Percentiles rank a stretch among this genome's conserved stretches.
phyloP scores from a whole-genome alignment of 192 early-diverging fungal species.

The Coemansia sp. region DNA sequence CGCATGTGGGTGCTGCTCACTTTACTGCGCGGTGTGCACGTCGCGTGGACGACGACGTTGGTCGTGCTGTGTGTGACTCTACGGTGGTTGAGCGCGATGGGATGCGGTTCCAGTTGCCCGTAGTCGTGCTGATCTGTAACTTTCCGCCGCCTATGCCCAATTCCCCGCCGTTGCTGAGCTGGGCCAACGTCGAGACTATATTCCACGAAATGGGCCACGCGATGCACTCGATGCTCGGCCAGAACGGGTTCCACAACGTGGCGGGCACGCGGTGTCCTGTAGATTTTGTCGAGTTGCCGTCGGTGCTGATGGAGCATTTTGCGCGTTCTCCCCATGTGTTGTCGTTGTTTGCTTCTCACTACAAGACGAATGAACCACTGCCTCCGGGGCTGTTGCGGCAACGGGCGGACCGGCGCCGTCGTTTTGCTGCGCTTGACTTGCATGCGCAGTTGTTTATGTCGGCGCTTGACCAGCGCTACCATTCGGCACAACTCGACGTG shows the following conservation, averaged over 20 bases:
- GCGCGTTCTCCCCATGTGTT: slow-evolving; percentile 71
- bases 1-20: slow-evolving; percentile 84
- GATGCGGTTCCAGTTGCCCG: slow-evolving; percentile 62
- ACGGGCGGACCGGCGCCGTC: slow-evolving; percentile 55
- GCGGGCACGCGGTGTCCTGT: slow-evolving; percentile 90
- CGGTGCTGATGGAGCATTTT: slow-evolving; percentile 94
- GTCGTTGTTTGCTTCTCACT: slow-evolving; percentile 69
- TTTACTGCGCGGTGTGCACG: slow-evolving; percentile 92
- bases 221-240: slow-evolving; percentile 95
- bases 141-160: slow-evolving; percentile 54
- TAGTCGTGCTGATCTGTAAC: slow-evolving; percentile 73
- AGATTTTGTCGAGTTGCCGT: slow-evolving; percentile 98
- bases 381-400: slow-evolving; percentile 56
- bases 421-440: slow-evolving; percentile 70
- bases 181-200: slow-evolving; percentile 88
- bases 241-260: slow-evolving; percentile 95
- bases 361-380: slow-evolving; percentile 64
- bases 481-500: slow-evolving; percentile 55
- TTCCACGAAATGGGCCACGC: slow-evolving; percentile 99
- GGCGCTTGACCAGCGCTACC: slow-evolving; percentile 86
- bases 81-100: slow-evolving; percentile 51
- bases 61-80: neutral
- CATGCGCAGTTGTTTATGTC: slow-evolving; percentile 90
- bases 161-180: slow-evolving; percentile 64
- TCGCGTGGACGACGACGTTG: slow-evolving; percentile 76